phyloP scores from a whole-genome alignment of 1,284 basidiomycete genomes.

The Puccinia hordei region DNA sequence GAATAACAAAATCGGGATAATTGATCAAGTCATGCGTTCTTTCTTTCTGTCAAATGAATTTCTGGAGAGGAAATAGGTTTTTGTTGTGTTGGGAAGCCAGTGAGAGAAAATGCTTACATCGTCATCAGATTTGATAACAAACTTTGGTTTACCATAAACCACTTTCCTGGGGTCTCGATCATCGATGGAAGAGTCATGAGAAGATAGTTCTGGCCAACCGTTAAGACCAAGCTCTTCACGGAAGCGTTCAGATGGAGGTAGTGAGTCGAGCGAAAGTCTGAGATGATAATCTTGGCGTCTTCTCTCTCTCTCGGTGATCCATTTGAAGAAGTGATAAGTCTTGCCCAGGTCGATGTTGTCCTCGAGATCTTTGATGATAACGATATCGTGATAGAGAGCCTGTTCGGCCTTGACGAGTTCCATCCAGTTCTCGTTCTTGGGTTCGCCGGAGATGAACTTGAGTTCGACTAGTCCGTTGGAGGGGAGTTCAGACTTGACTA shows the following conservation, averaged over 20 bases:
- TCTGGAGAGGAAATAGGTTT: not conserved
- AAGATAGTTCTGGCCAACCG: not conserved
- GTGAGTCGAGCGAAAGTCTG: not conserved
- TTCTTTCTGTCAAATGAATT: not conserved
- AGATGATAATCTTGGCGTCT: not conserved
- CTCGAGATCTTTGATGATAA: constrained; percentile 7
- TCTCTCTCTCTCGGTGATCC: constrained; percentile 6
- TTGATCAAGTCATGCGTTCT: not conserved
- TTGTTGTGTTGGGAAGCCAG: no score
- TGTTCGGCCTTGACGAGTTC: constrained; percentile 40
- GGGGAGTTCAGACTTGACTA: constrained; percentile 28
- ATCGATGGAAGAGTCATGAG: constrained; percentile 6
- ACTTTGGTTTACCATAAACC: constrained; percentile 10
- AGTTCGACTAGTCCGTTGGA: constrained; percentile 27
- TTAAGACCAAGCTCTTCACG: not conserved
- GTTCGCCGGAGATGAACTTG: constrained; percentile 40
- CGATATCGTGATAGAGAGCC: constrained; percentile 8
- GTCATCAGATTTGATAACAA: constrained; percentile 45
- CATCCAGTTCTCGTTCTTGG: constrained; percentile 27
- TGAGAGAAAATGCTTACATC: constrained; percentile 29
- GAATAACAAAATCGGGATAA: not conserved
- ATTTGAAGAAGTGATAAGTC: constrained; percentile 25
- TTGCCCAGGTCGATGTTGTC: constrained; percentile 44
- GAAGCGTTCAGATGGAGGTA: not conserved
- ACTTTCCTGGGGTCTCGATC: constrained; percentile 25